phyloP scores from a whole-genome alignment of 225 moss, liverwort and hornwort species.

The Takakia lepidozioides region DNA sequence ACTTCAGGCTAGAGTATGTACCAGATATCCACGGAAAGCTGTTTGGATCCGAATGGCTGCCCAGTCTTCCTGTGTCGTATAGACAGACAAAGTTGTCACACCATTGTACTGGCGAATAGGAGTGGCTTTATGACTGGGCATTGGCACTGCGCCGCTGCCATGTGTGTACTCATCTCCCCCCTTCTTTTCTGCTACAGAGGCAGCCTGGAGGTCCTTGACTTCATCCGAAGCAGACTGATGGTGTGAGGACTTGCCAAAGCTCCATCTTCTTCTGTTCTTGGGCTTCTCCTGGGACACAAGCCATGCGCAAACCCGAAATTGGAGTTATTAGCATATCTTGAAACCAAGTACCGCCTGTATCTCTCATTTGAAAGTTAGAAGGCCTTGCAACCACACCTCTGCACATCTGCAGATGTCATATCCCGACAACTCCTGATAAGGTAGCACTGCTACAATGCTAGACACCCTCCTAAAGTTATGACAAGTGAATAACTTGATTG shows the following conservation, averaged over 20 bases:
- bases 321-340: too few relatives aligned
- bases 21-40: conserved; percentile 94
- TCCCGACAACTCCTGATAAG: too few relatives aligned
- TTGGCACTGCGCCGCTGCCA: background rate
- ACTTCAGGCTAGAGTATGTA: conserved; percentile 27
- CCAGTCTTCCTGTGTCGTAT: conserved; percentile 80
- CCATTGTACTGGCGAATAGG: conserved; percentile 20
- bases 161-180: conserved; percentile 33
- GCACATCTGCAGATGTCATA: too few relatives aligned
- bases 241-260: conserved; percentile 67
- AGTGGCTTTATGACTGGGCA: conserved; percentile 20
- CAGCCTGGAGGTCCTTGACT: conserved; percentile 31
- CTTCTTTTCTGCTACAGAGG: too few relatives aligned
- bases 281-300: conserved; percentile 46
- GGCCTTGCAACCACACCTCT: too few relatives aligned
- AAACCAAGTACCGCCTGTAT: too few relatives aligned
- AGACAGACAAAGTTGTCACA: conserved; percentile 43
- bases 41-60: conserved; percentile 92
- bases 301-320: too few relatives aligned
- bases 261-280: conserved; percentile 78
- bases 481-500: too few relatives aligned
- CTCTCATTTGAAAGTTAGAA: too few relatives aligned
- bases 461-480: too few relatives aligned
- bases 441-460: too few relatives aligned
- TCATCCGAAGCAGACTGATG: too few relatives aligned